These are phyloP conservation scores for Prototheca cutis DNA, from an alignment of 163 green algal genomes.

Conservation along the genomic window DNA sequence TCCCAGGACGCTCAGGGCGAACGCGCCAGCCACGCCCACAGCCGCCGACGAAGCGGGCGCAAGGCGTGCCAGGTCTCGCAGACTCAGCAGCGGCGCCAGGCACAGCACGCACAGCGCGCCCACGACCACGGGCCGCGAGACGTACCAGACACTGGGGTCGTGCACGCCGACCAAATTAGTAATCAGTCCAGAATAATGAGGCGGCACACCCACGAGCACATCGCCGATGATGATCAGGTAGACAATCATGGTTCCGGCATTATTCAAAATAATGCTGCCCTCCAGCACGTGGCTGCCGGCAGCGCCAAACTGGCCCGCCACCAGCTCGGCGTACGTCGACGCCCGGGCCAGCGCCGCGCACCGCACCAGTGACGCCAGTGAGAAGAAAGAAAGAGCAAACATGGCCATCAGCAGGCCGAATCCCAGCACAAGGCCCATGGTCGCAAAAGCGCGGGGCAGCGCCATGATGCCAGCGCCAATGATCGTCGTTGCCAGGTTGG, in stretches of 20 bases:
- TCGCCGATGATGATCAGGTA: constrained; percentile 42
- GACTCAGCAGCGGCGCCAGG: constrained; percentile 23
- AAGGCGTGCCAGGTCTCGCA: constrained; percentile 19
- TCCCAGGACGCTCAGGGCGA: constrained; percentile 15
- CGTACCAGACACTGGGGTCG: constrained; percentile 16
- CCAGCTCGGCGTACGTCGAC: constrained; percentile 26
- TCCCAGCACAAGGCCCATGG: constrained; percentile 26
- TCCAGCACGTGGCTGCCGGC: constrained; percentile 11
- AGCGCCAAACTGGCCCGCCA: constrained; percentile 13
- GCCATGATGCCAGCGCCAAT: constrained; percentile 32
- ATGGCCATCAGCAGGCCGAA: constrained; percentile 8
- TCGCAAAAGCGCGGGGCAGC: constrained; percentile 26
- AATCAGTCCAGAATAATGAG: constrained; percentile 29
- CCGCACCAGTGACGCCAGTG: constrained; percentile 14
- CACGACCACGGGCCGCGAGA: constrained; percentile 30
- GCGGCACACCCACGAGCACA: constrained; percentile 27
- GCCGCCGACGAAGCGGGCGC: constrained; percentile 13
- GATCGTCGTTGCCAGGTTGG: constrained; percentile 30
- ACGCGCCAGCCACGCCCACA: constrained; percentile 19
- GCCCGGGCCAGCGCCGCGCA: constrained; percentile 2
- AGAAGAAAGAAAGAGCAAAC: constrained; percentile 25
- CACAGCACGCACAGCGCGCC: constrained; percentile 12
- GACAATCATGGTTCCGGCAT: constrained; percentile 31
- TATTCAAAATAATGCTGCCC: constrained; percentile 24
- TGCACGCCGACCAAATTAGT: constrained; percentile 31